These are phyloP conservation scores for Trichophyton mentagrophytes DNA, from an alignment of 2,329 filamentous ascomycete genomes.

Conservation along the genomic window DNA sequence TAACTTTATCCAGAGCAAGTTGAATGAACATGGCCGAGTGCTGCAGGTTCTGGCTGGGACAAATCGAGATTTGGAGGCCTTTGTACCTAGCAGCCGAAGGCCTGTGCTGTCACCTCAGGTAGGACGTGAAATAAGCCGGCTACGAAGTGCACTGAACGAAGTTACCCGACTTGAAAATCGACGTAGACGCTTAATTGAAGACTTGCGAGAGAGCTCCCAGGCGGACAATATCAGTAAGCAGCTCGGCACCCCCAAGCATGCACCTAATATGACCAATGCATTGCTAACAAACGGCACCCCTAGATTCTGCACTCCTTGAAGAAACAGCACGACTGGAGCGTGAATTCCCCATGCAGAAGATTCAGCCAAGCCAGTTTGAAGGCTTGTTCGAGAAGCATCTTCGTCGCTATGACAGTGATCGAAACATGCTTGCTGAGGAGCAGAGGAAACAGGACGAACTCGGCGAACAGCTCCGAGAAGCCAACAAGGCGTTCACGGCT, in stretches of 20 bases:
- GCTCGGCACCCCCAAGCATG: not conserved
- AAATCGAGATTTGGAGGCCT: constrained; percentile 71
- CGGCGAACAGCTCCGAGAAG: constrained; percentile 54
- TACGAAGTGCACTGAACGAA: constrained; percentile 75
- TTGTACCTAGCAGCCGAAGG: constrained; percentile 72
- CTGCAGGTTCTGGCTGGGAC: constrained; percentile 66
- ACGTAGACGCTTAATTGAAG: constrained; percentile 65
- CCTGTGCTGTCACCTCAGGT: constrained; percentile 68
- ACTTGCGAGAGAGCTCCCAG: constrained; percentile 63
- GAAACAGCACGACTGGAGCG: constrained; percentile 79
- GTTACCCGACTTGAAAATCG: constrained; percentile 70
- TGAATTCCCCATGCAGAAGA: constrained; percentile 68
- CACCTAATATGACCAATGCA: not conserved
- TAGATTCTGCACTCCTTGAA: constrained; percentile 60
- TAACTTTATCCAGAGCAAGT: constrained; percentile 61
- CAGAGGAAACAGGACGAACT: constrained; percentile 62
- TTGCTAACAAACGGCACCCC: not conserved
- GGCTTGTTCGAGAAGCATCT: constrained; percentile 75
- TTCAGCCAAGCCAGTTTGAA: constrained; percentile 85
- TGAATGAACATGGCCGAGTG: constrained; percentile 59
- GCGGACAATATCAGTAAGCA: constrained; percentile 68
- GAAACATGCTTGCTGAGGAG: constrained; percentile 58
- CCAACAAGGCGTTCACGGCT: constrained; percentile 64
- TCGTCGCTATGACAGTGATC: constrained; percentile 66
- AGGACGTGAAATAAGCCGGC: constrained; percentile 61